Evolutionary conservation across 83 land plant species (phyloP).

Genomic region (Picea abies): DNA sequence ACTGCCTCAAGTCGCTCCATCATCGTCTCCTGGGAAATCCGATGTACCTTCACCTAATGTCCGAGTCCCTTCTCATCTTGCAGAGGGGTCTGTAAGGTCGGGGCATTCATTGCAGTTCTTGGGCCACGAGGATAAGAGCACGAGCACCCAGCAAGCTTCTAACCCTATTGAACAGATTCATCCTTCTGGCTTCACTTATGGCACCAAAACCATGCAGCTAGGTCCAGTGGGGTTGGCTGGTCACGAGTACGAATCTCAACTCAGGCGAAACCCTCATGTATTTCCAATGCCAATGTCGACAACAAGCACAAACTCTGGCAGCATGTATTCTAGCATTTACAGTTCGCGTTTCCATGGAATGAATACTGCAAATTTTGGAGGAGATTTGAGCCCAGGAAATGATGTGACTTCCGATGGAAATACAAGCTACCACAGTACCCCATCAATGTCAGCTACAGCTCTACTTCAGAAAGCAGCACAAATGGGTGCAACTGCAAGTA

Average conservation of each 20-base stretch:
- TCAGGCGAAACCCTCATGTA: neutral
- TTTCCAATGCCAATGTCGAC: constrained; percentile 9
- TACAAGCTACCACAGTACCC: neutral
- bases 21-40: constrained; percentile 6
- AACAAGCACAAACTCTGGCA: neutral
- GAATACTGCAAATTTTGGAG: neutral
- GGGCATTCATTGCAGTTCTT: constrained; percentile 2
- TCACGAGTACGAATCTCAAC: constrained; percentile 6
- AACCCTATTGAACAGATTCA: neutral
- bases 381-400: neutral
- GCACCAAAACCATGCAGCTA: neutral
- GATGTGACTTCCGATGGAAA: neutral
- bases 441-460: constrained; percentile 6
- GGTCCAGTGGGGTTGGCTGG: neutral
- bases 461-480: constrained; percentile 15
- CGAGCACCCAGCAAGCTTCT: neutral
- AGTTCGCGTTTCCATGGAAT: neutral
- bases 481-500: constrained; percentile 15
- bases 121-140: neutral
- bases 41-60: neutral
- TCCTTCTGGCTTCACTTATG: neutral
- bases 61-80: neutral
- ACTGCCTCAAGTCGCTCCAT: neutral
- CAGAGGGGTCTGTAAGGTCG: neutral
- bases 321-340: constrained; percentile 2